Evolutionary conservation across 495 filamentous ascomycete species (phyloP).

Genomic region (Neurospora sp.): DNA sequence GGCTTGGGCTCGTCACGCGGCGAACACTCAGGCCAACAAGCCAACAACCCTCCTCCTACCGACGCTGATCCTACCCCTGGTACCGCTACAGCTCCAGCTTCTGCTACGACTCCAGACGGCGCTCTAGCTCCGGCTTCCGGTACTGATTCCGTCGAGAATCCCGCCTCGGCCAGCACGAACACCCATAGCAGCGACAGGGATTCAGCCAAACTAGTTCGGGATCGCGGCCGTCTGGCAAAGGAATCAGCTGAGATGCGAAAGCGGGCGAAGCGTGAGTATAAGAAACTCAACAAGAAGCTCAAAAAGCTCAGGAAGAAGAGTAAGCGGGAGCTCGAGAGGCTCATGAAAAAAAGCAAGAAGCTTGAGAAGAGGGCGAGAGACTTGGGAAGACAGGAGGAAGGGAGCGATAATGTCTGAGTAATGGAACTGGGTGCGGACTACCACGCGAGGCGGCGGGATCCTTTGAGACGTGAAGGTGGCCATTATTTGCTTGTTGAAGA

Average conservation of each 20-base stretch:
- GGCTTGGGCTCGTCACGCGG: background rate
- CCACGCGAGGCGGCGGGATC: background rate
- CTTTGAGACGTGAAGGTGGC: background rate
- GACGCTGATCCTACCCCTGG: background rate
- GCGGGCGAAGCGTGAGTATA: background rate
- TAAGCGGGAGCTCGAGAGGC: background rate
- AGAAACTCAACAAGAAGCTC: background rate
- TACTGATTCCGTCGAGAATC: background rate
- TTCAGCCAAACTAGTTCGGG: background rate
- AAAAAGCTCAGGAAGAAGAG: background rate
- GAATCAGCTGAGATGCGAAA: background rate
- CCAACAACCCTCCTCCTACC: background rate
- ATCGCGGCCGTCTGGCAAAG: background rate
- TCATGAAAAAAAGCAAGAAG: background rate
- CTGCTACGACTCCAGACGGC: too few relatives aligned
- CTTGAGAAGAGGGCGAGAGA: background rate
- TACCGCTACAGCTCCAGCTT: background rate
- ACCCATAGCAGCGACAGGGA: background rate
- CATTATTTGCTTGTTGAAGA: background rate
- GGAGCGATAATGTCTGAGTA: background rate
- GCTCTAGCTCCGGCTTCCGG: background rate
- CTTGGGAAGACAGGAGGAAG: background rate
- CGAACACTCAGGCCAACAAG: background rate
- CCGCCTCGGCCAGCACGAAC: background rate
- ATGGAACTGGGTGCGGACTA: background rate